Base-by-base conservation (phyloP, 2,329 filamentous ascomycete species). In the Verticillium alfalfae region DNA sequence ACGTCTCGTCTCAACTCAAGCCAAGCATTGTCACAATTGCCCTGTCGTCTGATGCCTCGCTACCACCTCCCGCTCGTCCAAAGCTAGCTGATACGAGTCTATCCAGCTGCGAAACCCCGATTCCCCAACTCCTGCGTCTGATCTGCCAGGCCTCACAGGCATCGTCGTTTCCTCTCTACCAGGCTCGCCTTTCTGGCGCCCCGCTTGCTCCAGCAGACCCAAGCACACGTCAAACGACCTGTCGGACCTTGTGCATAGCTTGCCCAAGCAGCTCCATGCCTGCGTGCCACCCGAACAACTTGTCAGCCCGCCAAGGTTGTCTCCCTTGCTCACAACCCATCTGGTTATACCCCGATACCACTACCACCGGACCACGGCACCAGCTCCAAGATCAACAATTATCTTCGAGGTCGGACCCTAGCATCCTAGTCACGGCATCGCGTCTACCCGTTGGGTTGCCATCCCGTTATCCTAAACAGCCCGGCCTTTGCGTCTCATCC, bases 1-100 rank as follows among this genome's bases (percentile, higher is more conserved):
- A 74, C 61, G 62, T 62, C 67, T 71, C 74, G 78, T 80, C 78
- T 80, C 78, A 78, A 76, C 72, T 70, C 64, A 56, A 65, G 65
- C 68, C 67, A 67, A 64, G 64, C 59, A 62, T 66, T 67, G 61
- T 65, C 66, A 68, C 67, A 67, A 64, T 63, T 65, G 63, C 62
- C 66, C 66, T 67, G 67, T 67, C 67, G 62, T 73, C 70, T 69
- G 69, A 66, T 62, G 54, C 66, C 70, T 67, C 66, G 36, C 54
- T 63, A 52, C 45, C 45, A 52, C 45, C 45, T 52, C 45, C 45
- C 56, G 63, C 59, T 63, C 63, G 61, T 63, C 52, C 64, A 60
- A 61, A 64, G 62, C 63, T 61, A 58, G 62, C 64, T 66, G 64
- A 66, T 61, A 66, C 64, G 59, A 56, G 41, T 58, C 56, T 56